These are phyloP conservation scores for Pleurotus cornucopiae DNA, from an alignment of 768 basidiomycete species.

Conservation along the genomic window DNA sequence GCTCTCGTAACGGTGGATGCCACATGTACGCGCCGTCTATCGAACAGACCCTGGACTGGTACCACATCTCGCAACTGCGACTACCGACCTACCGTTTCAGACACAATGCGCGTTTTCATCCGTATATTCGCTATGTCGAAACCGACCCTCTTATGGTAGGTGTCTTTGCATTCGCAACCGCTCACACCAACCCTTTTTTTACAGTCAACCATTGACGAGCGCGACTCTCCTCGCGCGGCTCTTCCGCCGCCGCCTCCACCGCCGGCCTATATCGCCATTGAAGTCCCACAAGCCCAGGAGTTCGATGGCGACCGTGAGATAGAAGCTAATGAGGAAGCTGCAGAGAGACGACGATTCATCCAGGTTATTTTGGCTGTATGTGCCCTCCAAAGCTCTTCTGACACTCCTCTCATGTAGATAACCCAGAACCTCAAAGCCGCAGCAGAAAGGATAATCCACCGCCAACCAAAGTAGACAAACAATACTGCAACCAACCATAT, in stretches of 20 bases:
- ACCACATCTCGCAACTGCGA: not conserved
- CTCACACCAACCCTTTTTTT: not conserved
- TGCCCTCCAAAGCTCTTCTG: not conserved
- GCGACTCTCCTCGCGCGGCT: not conserved
- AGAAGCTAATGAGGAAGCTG: no score
- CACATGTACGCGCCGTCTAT: not conserved
- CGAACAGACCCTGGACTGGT: constrained; percentile 1
- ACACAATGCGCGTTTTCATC: constrained; percentile 1
- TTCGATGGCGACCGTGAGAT: not conserved
- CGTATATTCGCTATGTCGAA: not conserved
- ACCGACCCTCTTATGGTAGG: not conserved
- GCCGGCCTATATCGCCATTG: not conserved
- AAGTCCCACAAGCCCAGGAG: not conserved
- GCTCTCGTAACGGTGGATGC: not conserved
- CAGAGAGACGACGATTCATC: not conserved
- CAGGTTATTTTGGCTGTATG: not conserved
- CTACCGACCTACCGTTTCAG: constrained; percentile 3
- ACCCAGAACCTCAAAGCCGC: no score
- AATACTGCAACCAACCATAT: no score
- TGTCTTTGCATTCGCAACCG: not conserved
- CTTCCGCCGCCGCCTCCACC: not conserved
- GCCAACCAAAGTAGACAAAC: no score
- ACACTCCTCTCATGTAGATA: no score
- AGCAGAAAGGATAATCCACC: no score
- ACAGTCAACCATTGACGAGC: not conserved